phyloP scores from a whole-genome alignment of 345 rosid genomes.

The Eucalyptus regnans region DNA sequence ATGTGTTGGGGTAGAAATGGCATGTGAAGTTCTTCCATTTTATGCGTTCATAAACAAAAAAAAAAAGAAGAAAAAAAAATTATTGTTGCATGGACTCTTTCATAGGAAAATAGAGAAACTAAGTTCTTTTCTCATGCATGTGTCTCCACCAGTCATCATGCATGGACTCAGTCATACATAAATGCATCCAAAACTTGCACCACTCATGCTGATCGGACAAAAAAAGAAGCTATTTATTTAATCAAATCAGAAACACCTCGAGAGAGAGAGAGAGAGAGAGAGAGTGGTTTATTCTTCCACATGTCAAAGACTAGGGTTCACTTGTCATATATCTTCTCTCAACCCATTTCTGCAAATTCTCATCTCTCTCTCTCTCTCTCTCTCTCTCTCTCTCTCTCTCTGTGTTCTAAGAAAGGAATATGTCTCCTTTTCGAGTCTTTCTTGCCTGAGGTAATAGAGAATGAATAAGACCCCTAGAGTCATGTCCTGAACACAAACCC shows the following conservation, averaged over 20 bases:
- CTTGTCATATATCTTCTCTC: not conserved
- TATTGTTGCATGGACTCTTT: not conserved
- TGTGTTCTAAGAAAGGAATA: not conserved
- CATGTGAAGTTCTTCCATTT: not conserved
- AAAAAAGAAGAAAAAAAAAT: not conserved
- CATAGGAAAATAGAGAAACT: no score
- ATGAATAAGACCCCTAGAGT: not conserved
- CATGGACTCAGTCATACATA: not conserved
- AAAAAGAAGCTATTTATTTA: not conserved
- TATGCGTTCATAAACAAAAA: not conserved
- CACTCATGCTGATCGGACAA: not conserved
- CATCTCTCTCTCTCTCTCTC: not conserved
- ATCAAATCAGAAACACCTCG: not conserved
- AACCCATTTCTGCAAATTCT: not conserved
- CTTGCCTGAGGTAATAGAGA: not conserved
- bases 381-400: not conserved
- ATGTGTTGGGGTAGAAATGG: not conserved
- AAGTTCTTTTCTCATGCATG: not conserved
- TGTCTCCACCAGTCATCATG: not conserved
- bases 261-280: not conserved
- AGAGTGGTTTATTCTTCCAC: not conserved
- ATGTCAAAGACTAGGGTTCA: constrained; percentile 22
- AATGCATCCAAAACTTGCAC: not conserved
- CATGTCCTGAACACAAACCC: not conserved
- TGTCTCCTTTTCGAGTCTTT: not conserved